Base-by-base conservation (phyloP, 805 yeast species). In the Cyberlindnera mississippiensis region DNA sequence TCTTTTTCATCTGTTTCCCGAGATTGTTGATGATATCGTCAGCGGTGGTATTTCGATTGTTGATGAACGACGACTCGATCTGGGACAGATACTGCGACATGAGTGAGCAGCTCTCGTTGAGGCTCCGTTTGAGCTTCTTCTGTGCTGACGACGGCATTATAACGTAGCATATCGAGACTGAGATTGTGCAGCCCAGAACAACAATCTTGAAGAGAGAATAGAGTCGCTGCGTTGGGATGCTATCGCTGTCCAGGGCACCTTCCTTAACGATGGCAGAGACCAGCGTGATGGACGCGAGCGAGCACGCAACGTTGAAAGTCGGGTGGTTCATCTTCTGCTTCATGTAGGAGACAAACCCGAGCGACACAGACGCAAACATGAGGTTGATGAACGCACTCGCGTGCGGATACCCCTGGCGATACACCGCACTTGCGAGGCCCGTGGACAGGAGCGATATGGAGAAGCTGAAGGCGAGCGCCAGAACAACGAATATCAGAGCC, bases 281-380 rank as follows among this genome's bases (percentile, higher is more conserved):
- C 18, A 85, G 63, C 4, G 84, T 73, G 38, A 85, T 84, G 7
- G 85, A 78, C 2, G 90, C 85, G 36, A 85, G 64, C 0, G 89
- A 79, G 53, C 93, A 83, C 0, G 95, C 91, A 11, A 91, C 85
- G 52, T 83, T 84, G 62, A 85, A 86, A 0, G 85, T 82, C 15
- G 75, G 81, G 53, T 75, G 77, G 51, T 75, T 72, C 40, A 85
- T 76, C 45, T 73, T 69, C 53, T 81, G 87, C 49, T 87, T 86
- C 67, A 77, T 69, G 52, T 71, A 82, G 1, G 93, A 83, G 22
- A 87, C 73, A 13, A 73, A 48, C 0, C 93, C 93, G 18, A 85
- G 63, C 0, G 86, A 75, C 2, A 66, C 55, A 39, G 73, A 80
- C 51, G 71, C 75, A 30, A 71, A 68, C 1, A 76, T 44, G 28